phyloP scores from a whole-genome alignment of 352 stramenopile genomes.

The Elongisporangium senticosum region DNA sequence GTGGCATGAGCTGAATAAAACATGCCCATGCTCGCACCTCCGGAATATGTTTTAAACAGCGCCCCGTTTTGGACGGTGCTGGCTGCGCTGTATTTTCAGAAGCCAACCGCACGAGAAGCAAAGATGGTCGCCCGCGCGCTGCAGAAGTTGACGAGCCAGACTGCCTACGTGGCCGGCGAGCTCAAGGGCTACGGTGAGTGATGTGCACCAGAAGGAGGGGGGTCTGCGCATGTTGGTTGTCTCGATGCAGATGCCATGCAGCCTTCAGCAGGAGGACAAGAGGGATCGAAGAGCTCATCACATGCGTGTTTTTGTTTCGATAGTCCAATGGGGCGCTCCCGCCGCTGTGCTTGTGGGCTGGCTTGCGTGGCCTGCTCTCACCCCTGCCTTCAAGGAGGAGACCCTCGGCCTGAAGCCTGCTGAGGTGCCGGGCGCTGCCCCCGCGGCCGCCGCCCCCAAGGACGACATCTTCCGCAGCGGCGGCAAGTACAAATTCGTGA shows the following conservation, averaged over 20 bases:
- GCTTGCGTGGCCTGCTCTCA: conserved; percentile 69
- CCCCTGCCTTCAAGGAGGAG: conserved; percentile 68
- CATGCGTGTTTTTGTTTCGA: not conserved
- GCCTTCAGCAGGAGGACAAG: conserved; percentile 1
- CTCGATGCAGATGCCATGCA: conserved; percentile 6
- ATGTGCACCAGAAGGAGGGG: not conserved
- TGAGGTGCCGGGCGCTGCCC: conserved; percentile 13
- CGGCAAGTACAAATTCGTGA: conserved; percentile 81
- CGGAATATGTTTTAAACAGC: conserved; percentile 2
- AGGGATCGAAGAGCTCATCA: conserved; percentile 1
- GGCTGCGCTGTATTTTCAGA: conserved; percentile 2
- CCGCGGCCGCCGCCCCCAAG: conserved; percentile 9
- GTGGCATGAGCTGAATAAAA: not conserved
- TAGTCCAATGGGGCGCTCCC: conserved; percentile 48
- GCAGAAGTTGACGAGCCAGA: conserved; percentile 32
- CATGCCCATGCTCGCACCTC: not conserved
- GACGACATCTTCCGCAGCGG: conserved; percentile 32
- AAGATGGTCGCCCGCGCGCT: conserved; percentile 25
- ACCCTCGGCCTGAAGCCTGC: conserved; percentile 49
- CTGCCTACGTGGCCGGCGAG: conserved; percentile 51
- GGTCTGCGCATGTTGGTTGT: not conserved
- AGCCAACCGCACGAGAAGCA: conserved; percentile 10
- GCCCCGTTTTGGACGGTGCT: not conserved
- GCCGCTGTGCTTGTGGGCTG: conserved; percentile 44
- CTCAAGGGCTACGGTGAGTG: conserved; percentile 39